These are phyloP conservation scores for Russula compacta DNA, from an alignment of 768 basidiomycete species.

Conservation along the genomic window DNA sequence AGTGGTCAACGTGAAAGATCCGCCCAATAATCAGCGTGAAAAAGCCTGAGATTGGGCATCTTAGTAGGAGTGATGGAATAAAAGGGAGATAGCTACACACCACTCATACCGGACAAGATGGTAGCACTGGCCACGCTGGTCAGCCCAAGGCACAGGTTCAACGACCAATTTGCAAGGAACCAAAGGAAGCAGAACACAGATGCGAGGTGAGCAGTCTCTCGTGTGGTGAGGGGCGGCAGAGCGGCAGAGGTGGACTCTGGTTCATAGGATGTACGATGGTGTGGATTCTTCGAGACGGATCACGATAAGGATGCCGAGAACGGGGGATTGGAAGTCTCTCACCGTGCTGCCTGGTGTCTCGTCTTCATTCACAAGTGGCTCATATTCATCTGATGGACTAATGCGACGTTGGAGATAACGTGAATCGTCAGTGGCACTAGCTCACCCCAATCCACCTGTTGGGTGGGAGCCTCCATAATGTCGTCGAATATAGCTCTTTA, in stretches of 20 bases:
- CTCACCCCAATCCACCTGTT: not conserved
- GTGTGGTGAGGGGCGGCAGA: constrained; percentile 41
- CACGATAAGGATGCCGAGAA: not conserved
- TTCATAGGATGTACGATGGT: not conserved
- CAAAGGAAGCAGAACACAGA: constrained; percentile 78
- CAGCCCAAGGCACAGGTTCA: constrained; percentile 75
- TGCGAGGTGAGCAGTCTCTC: constrained; percentile 74
- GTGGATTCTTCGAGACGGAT: not conserved
- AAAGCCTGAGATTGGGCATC: constrained; percentile 49
- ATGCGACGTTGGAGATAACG: not conserved
- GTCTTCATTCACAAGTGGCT: constrained; percentile 25
- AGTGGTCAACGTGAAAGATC: constrained; percentile 68
- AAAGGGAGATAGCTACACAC: constrained; percentile 34
- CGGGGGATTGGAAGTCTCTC: not conserved
- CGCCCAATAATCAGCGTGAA: constrained; percentile 85
- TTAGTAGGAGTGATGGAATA: not conserved
- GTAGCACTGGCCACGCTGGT: constrained; percentile 95
- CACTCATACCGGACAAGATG: constrained; percentile 81
- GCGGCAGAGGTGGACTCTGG: not conserved
- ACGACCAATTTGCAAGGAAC: constrained; percentile 90
- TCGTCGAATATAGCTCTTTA: constrained; percentile 29
- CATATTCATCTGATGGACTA: constrained; percentile 23
- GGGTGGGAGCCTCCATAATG: not conserved
- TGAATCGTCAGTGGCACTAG: not conserved
- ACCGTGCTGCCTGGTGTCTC: constrained; percentile 12